Evolutionary conservation across 2,329 filamentous ascomycete species (phyloP).

Genomic region (Metarhizium guizhouense): DNA sequence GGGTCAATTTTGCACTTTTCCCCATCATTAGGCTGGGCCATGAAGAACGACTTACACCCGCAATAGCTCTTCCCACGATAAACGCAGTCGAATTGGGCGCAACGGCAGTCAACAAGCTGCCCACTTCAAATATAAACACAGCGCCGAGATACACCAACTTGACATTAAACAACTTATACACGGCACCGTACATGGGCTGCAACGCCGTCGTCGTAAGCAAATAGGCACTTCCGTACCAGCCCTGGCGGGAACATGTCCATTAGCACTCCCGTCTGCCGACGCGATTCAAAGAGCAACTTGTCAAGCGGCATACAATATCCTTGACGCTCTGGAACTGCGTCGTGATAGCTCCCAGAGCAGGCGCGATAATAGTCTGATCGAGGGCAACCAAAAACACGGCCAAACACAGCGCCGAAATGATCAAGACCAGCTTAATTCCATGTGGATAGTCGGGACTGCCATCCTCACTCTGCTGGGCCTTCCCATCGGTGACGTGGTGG

Average conservation of each 20-base stretch:
- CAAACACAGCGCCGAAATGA: slow-evolving; percentile 35
- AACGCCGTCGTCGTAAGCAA: slow-evolving; percentile 40
- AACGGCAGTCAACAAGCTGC: slow-evolving; percentile 34
- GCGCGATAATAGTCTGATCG: slow-evolving; percentile 43
- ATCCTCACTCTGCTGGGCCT: slow-evolving; percentile 8
- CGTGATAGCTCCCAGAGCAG: slow-evolving; percentile 43
- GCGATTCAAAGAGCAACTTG: not conserved
- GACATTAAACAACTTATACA: slow-evolving; percentile 42
- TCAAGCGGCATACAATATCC: slow-evolving; percentile 28
- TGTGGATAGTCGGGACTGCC: slow-evolving; percentile 26
- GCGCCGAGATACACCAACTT: slow-evolving; percentile 34
- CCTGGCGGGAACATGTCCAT: slow-evolving; percentile 3
- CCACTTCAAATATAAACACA: slow-evolving; percentile 34
- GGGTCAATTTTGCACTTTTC: not conserved
- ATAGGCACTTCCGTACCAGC: slow-evolving; percentile 44
- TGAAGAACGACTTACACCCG: slow-evolving; percentile 25
- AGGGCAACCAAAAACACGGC: slow-evolving; percentile 41
- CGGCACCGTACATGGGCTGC: slow-evolving; percentile 39
- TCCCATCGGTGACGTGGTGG: not conserved
- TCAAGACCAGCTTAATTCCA: slow-evolving; percentile 29
- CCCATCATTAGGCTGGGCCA: not conserved
- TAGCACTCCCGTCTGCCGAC: not conserved
- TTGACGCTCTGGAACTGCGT: slow-evolving; percentile 32
- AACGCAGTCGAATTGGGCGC: slow-evolving; percentile 37
- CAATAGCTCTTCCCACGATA: slow-evolving; percentile 42